phyloP scores from a whole-genome alignment of 169 alveolate species.

The Cryptosporidium sp. region DNA sequence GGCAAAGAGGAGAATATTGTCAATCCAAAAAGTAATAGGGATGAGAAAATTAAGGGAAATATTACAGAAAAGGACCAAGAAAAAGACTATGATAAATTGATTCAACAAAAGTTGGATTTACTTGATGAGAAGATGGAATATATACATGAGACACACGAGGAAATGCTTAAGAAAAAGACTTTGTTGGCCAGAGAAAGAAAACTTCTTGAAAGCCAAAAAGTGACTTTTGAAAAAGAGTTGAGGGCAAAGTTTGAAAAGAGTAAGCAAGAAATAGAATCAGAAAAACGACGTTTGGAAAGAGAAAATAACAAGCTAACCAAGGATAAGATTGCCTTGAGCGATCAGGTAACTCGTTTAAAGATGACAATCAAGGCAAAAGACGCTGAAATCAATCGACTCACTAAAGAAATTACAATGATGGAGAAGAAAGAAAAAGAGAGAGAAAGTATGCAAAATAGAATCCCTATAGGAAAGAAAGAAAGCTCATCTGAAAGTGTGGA shows the following conservation, averaged over 20 bases:
- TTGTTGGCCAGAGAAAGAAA: conserved; percentile 25
- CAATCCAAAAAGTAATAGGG: neutral
- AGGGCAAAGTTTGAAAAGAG: conserved; percentile 40
- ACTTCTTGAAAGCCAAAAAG: conserved; percentile 17
- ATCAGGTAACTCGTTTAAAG: conserved; percentile 34
- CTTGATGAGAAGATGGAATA: conserved; percentile 60
- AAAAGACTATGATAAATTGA: conserved; percentile 26
- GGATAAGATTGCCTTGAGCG: conserved; percentile 32
- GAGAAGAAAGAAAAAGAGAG: conserved; percentile 43
- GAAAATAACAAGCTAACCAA: conserved; percentile 38
- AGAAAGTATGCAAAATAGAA: neutral
- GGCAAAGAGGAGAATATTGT: neutral
- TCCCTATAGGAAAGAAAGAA: neutral
- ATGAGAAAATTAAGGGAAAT: neutral
- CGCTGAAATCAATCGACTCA: conserved; percentile 41
- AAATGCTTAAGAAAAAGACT: conserved; percentile 38
- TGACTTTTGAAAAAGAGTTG: conserved; percentile 39
- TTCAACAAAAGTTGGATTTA: conserved; percentile 52
- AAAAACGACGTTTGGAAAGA: conserved; percentile 19
- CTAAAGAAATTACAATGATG: conserved; percentile 15
- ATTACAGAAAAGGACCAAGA: neutral
- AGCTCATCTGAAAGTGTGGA: neutral
- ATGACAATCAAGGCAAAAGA: conserved; percentile 63
- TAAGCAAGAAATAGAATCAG: conserved; percentile 26
- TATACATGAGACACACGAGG: conserved; percentile 61